Percentiles rank a stretch among this genome's conserved stretches.
phyloP scores from a whole-genome alignment of 1,284 basidiomycete genomes.

The Leccinum angustisporum region DNA sequence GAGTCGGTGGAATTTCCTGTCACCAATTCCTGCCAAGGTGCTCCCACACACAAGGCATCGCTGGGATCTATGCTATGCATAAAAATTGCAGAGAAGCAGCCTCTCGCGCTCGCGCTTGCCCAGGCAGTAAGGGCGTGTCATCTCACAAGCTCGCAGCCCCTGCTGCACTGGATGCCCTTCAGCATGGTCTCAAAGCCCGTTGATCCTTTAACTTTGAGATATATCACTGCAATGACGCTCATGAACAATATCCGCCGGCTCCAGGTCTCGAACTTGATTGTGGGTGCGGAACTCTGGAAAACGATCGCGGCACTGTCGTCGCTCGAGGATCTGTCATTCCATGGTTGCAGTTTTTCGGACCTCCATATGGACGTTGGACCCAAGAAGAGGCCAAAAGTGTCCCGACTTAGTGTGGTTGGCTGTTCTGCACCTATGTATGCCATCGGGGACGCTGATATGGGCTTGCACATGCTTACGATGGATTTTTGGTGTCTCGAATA shows the following conservation, averaged over 20 bases:
- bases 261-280: background rate
- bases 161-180: background rate
- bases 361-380: background rate
- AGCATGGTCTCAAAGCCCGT: background rate
- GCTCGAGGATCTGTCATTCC: background rate
- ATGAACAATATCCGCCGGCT: background rate
- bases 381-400: background rate
- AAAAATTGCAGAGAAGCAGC: background rate
- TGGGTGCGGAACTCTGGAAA: background rate
- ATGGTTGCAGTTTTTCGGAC: background rate
- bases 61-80: background rate
- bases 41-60: background rate
- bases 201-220: background rate
- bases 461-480: too few relatives aligned
- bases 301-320: background rate
- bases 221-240: background rate
- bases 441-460: too few relatives aligned
- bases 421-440: too few relatives aligned
- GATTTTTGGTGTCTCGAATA: too few relatives aligned
- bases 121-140: background rate
- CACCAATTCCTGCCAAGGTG: background rate
- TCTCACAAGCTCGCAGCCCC: background rate
- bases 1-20: background rate
- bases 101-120: background rate
- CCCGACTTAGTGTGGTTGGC: background rate